Evolutionary conservation across 75 land plant species (phyloP).

Genomic region (Isoetes taiwanensis): DNA sequence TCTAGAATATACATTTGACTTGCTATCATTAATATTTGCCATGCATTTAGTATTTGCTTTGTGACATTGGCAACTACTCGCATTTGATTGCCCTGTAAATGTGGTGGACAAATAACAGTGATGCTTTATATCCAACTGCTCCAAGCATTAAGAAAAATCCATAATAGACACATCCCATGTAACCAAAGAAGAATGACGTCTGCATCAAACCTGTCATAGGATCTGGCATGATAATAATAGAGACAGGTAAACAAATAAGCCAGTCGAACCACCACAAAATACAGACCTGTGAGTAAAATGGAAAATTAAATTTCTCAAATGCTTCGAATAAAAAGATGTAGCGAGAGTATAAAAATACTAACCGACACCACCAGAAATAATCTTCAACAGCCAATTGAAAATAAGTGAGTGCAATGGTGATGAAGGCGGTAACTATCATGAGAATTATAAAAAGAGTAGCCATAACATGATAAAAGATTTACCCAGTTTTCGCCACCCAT

Average conservation of each 20-base stretch:
- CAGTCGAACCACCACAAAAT: slow-evolving; percentile 64
- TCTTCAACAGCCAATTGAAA: slow-evolving; percentile 59
- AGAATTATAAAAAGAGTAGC: slow-evolving; percentile 46
- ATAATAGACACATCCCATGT: slow-evolving; percentile 67
- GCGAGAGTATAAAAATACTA: no score
- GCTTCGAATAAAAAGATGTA: no score
- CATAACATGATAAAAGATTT: slow-evolving; percentile 15
- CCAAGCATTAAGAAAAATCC: slow-evolving; percentile 70
- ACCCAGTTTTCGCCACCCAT: slow-evolving; percentile 53
- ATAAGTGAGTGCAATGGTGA: slow-evolving; percentile 48
- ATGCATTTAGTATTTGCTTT: no score
- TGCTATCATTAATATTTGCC: no score
- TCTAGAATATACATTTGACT: no score
- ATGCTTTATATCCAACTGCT: slow-evolving; percentile 46
- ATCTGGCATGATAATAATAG: slow-evolving; percentile 48
- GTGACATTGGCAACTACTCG: slow-evolving; percentile 16
- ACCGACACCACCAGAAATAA: slow-evolving; percentile 79
- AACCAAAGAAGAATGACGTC: slow-evolving; percentile 57
- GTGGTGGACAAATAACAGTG: slow-evolving; percentile 52
- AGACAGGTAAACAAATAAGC: slow-evolving; percentile 52
- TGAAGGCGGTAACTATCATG: slow-evolving; percentile 39
- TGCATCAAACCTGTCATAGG: slow-evolving; percentile 69
- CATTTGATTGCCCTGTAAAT: slow-evolving; percentile 41
- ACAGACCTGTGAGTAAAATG: no score
- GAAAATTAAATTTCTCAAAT: no score